These are phyloP conservation scores for Chalaropsis thielavioides DNA, from an alignment of 2,329 filamentous ascomycete species.

Conservation along the genomic window DNA sequence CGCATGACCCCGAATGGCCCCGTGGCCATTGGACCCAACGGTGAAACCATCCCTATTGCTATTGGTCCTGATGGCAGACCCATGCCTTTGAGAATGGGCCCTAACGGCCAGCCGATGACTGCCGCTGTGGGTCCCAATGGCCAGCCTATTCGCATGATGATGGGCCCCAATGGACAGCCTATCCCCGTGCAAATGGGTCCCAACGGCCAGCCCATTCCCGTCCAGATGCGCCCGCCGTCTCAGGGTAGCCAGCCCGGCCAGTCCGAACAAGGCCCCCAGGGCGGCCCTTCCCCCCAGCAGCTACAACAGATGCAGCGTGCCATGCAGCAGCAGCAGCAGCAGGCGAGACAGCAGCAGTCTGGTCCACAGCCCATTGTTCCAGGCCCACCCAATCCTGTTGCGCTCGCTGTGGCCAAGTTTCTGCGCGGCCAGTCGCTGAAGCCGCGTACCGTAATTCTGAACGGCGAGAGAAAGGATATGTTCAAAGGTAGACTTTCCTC, in stretches of 20 bases:
- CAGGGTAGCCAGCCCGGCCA: not conserved
- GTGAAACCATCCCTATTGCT: slow-evolving; percentile 10
- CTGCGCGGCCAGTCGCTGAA: slow-evolving; percentile 74
- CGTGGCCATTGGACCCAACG: slow-evolving; percentile 16
- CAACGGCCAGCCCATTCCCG: slow-evolving; percentile 4
- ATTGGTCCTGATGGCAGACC: slow-evolving; percentile 1
- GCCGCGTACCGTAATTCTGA: slow-evolving; percentile 76
- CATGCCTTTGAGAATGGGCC: not conserved
- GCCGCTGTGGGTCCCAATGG: slow-evolving; percentile 11
- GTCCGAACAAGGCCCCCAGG: slow-evolving; percentile 1
- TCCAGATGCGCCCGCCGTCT: slow-evolving; percentile 7
- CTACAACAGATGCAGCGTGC: slow-evolving; percentile 10
- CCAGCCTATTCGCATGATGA: slow-evolving; percentile 10
- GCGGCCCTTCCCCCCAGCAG: not conserved
- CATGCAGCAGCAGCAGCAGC: slow-evolving; percentile 24
- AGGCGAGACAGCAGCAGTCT: slow-evolving; percentile 25
- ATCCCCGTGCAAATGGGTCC: slow-evolving; percentile 8
- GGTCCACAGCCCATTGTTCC: slow-evolving; percentile 51
- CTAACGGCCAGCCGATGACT: slow-evolving; percentile 3
- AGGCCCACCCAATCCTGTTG: slow-evolving; percentile 75
- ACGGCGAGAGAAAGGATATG: slow-evolving; percentile 96
- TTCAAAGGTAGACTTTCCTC: slow-evolving; percentile 55
- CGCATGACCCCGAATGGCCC: slow-evolving; percentile 14
- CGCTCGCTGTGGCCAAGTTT: slow-evolving; percentile 79
- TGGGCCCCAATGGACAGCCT: slow-evolving; percentile 3